Percentiles rank a stretch among this genome's conserved stretches.
These are phyloP conservation scores for Alternaria tenuissima DNA, from an alignment of 2,329 filamentous ascomycete species.

Conservation along the genomic window DNA sequence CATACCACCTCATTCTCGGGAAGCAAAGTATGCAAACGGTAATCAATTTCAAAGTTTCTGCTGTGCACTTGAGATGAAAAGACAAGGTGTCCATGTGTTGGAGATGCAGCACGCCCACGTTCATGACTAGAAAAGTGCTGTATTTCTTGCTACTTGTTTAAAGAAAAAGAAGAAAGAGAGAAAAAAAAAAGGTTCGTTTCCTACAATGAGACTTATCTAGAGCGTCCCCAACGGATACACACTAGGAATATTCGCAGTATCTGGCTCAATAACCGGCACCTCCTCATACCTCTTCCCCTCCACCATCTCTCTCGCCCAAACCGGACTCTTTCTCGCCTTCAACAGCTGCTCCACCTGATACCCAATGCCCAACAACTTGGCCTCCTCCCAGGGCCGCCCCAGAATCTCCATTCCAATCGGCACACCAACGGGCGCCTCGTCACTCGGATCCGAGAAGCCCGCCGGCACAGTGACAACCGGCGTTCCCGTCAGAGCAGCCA, in stretches of 20 bases:
- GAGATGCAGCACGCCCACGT: too few relatives aligned
- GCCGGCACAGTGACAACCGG: conserved; percentile 64
- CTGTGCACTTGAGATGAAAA: too few relatives aligned
- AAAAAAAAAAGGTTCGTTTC: too few relatives aligned
- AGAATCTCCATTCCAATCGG: conserved; percentile 72
- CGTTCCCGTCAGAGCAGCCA: conserved; percentile 62
- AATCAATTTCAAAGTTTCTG: too few relatives aligned
- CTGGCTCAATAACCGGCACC: conserved; percentile 58
- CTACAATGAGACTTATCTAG: background rate
- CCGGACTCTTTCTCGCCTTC: conserved; percentile 58
- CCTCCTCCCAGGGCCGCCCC: conserved; percentile 65
- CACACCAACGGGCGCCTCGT: conserved; percentile 64
- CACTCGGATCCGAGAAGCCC: conserved; percentile 60
- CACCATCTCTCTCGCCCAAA: conserved; percentile 54
- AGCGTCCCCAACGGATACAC: conserved; percentile 60
- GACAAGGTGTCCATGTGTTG: too few relatives aligned
- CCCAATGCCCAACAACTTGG: conserved; percentile 63
- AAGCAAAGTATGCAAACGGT: too few relatives aligned
- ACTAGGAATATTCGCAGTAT: conserved; percentile 53
- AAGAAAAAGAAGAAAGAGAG: too few relatives aligned
- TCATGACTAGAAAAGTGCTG: too few relatives aligned
- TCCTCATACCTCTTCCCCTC: conserved; percentile 50
- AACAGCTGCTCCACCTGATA: conserved; percentile 58
- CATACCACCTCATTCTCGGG: too few relatives aligned
- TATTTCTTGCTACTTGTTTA: too few relatives aligned